Conservation (phyloP, 129 eudicot species). For the Chrysanthemum seticuspe region DNA sequence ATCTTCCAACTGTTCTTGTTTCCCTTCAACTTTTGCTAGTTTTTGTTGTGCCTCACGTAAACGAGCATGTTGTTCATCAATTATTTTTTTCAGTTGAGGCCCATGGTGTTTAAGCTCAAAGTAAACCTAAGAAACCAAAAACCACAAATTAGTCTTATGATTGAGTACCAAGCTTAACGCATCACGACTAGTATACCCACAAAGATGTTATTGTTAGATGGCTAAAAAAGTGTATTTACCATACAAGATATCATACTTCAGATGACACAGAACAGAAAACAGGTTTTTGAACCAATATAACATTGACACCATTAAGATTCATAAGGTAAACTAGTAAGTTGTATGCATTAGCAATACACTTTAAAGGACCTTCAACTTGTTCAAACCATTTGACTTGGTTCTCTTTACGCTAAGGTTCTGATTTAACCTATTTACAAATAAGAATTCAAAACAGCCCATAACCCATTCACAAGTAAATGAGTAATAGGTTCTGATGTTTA, state of each 20-base stretch:
- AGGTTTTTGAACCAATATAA: slow-evolving; percentile 15
- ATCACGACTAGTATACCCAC: background rate
- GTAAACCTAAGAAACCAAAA: slow-evolving; percentile 58
- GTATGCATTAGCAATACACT: background rate
- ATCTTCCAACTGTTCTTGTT: slow-evolving; percentile 57
- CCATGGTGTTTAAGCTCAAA: slow-evolving; percentile 95
- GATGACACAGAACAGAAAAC: background rate
- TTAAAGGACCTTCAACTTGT: background rate
- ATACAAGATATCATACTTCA: slow-evolving; percentile 10
- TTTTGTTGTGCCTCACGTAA: slow-evolving; percentile 64
- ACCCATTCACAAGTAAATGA: background rate
- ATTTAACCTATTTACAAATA: background rate
- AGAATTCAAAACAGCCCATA: background rate
- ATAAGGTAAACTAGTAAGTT: slow-evolving; percentile 1
- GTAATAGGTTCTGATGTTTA: slow-evolving; percentile 22
- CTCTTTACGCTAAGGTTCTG: background rate
- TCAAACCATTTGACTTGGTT: background rate
- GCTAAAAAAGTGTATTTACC: slow-evolving; percentile 11
- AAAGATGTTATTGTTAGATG: background rate
- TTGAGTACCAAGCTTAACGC: slow-evolving; percentile 1
- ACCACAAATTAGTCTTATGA: background rate
- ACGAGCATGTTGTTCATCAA: slow-evolving; percentile 67
- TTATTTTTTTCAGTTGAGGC: slow-evolving; percentile 71
- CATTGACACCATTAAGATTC: background rate
- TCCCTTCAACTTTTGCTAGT: slow-evolving; percentile 60